These are phyloP conservation scores for Gloeopeniophorella convolvens DNA, from an alignment of 768 basidiomycete genomes.

Conservation along the genomic window DNA sequence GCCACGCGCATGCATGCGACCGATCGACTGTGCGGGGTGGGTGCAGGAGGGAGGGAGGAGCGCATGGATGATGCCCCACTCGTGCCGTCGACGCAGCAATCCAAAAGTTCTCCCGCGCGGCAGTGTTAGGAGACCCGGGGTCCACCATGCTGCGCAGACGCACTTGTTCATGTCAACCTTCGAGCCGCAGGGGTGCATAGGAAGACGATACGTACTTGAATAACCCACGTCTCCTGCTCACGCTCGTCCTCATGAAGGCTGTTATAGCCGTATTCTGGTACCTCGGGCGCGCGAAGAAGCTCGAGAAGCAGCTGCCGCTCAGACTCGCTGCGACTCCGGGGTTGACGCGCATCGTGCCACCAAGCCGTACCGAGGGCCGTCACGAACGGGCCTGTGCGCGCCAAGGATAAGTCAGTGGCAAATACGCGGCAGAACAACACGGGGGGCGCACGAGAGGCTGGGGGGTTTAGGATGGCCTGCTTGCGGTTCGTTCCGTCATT, in stretches of 20 bases:
- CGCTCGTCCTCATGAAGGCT: constrained; percentile 33
- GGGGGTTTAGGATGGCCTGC: constrained; percentile 34
- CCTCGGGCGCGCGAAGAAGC: constrained; percentile 28
- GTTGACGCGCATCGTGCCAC: constrained; percentile 47
- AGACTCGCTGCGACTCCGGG: constrained; percentile 56
- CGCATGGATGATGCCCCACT: constrained; percentile 22
- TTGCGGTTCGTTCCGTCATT: constrained; percentile 30
- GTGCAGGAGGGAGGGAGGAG: neutral
- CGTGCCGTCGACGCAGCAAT: constrained; percentile 46
- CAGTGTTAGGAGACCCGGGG: constrained; percentile 35
- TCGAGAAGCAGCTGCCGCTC: constrained; percentile 67
- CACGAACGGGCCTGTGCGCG: constrained; percentile 43
- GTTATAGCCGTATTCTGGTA: constrained; percentile 29
- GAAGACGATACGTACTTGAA: constrained; percentile 44
- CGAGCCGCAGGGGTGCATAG: neutral
- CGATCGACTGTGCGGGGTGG: neutral
- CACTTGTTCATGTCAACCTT: neutral
- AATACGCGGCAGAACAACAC: too few species aligned
- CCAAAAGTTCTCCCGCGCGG: constrained; percentile 45
- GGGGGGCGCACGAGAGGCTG: constrained; percentile 32
- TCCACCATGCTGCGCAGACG: constrained; percentile 22
- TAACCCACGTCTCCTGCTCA: constrained; percentile 39
- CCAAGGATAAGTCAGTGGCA: neutral
- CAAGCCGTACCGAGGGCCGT: constrained; percentile 64
- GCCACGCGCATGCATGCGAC: neutral